Base-by-base conservation (phyloP, 352 stramenopile genomes). In the Poterioochromonas sp. region DNA sequence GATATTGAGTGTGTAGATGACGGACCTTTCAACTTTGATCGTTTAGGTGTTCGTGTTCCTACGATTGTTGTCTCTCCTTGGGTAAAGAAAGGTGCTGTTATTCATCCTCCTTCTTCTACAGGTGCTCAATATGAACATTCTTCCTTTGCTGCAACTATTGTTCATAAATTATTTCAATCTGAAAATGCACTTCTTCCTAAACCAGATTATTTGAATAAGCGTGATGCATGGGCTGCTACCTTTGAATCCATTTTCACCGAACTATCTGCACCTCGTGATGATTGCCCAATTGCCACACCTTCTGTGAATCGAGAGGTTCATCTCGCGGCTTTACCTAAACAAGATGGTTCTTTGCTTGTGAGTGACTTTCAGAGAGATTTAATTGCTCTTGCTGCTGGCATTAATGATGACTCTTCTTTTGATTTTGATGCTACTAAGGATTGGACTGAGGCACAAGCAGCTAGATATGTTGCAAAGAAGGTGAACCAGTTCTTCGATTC, bases 391-490 rank as follows among this genome's bases (percentile, higher is more conserved):
- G 47, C 26, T 26, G 47, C 47, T 26, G 47, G 47, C 47, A 26
- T 58, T 26, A 26, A 15, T 26, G 26, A 58, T 26, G 47, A 58
- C 47, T 15, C 15, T 26, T 15, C 47, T 26, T 58, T 58, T 26
- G 47, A 58, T 26, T 26, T 26, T 15, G 47, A 15, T 26, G 47
- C 26, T 15, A 15, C 15, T 26, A 58, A 26, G 15, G 47, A 58
- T 15, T 58, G 47, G 47, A 58, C 47, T 15, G 47, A 58, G 15
- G 47, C 47, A 26, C 47, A 58, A 26, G 47, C 47, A 15, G 47
- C 26, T 26, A 26, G 26, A 26, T 58, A 58, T 26, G 26, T 58
- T 58, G 85, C 83, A 90, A 89, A n/a, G n/a, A n/a, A n/a, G n/a
- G n/a, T n/a, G n/a, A n/a, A n/a, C n/a, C n/a, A n/a, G n/a, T n/a